Conservation (phyloP, 225 moss, liverwort and hornwort species). For the Physcomitrellopsis africana region DNA sequence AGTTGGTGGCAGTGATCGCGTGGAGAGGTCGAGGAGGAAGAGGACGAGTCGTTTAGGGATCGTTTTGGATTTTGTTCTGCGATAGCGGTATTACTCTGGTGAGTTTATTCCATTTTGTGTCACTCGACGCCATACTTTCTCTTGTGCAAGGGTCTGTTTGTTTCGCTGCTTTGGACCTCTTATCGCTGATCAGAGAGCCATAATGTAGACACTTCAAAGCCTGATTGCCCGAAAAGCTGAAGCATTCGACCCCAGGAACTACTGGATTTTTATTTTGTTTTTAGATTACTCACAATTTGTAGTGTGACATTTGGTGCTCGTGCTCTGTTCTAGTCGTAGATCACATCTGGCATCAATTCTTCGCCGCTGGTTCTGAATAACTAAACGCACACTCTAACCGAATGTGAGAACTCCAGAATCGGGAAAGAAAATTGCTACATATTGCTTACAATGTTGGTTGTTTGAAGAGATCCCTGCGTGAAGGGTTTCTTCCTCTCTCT, state of each 20-base stretch:
- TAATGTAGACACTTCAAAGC: neutral
- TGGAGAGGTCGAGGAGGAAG: neutral
- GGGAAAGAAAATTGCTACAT: neutral
- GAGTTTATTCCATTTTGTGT: neutral
- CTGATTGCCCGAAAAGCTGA: neutral
- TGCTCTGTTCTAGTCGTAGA: neutral
- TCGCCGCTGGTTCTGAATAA: neutral
- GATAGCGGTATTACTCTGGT: neutral
- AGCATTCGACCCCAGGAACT: neutral
- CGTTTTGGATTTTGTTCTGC: neutral
- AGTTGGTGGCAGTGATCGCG: constrained; percentile 6
- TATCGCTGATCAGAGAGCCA: neutral
- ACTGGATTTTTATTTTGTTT: neutral
- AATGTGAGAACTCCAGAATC: neutral
- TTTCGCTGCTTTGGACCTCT: neutral
- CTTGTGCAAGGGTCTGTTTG: neutral
- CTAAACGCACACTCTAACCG: neutral
- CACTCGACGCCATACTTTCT: neutral
- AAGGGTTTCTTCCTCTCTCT: neutral
- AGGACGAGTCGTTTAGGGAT: neutral
- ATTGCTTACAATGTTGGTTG: neutral
- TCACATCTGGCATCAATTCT: neutral
- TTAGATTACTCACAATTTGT: neutral
- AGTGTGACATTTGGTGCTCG: neutral
- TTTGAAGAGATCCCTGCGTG: neutral